Conservation (phyloP, 2,329 filamentous ascomycete genomes). For the Ascochyta koolunga region DNA sequence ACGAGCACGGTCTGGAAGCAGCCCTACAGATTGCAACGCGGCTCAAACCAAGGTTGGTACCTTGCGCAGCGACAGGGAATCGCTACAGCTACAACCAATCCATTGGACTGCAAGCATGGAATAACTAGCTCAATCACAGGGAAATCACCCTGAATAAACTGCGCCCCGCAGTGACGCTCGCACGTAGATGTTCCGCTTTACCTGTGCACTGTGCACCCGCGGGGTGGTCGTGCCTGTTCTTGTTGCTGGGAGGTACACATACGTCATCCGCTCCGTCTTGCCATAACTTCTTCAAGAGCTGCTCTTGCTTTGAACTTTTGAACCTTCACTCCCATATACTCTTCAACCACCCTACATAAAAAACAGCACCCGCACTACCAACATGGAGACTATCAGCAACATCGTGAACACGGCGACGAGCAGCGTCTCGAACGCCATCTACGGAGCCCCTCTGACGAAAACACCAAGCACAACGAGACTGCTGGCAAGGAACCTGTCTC, state of each 20-base stretch:
- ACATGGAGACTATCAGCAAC: slow-evolving; percentile 50
- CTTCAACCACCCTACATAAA: neutral
- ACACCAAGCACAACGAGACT: slow-evolving; percentile 46
- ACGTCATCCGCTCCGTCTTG: slow-evolving; percentile 26
- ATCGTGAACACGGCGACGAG: slow-evolving; percentile 32
- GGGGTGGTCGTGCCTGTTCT: slow-evolving; percentile 13
- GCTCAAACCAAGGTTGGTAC: slow-evolving; percentile 10
- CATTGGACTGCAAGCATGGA: slow-evolving; percentile 12
- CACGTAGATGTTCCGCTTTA: slow-evolving; percentile 20
- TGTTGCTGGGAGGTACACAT: slow-evolving; percentile 2
- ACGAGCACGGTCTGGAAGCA: slow-evolving; percentile 5
- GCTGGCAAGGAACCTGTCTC: slow-evolving; percentile 70
- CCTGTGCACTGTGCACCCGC: slow-evolving; percentile 19
- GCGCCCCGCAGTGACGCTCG: slow-evolving; percentile 23
- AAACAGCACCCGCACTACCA: slow-evolving; percentile 3
- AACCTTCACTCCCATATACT: neutral
- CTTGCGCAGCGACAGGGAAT: neutral
- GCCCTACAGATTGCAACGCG: slow-evolving; percentile 4
- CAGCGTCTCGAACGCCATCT: slow-evolving; percentile 46
- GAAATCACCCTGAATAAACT: slow-evolving; percentile 1
- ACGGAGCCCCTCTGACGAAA: slow-evolving; percentile 31
- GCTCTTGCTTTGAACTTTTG: slow-evolving; percentile 10
- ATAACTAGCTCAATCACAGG: neutral
- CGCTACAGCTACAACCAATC: neutral
- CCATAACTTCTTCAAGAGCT: slow-evolving; percentile 18